phyloP scores from a whole-genome alignment of 2,329 filamentous ascomycete genomes.

The Hypoxylon sp. region DNA sequence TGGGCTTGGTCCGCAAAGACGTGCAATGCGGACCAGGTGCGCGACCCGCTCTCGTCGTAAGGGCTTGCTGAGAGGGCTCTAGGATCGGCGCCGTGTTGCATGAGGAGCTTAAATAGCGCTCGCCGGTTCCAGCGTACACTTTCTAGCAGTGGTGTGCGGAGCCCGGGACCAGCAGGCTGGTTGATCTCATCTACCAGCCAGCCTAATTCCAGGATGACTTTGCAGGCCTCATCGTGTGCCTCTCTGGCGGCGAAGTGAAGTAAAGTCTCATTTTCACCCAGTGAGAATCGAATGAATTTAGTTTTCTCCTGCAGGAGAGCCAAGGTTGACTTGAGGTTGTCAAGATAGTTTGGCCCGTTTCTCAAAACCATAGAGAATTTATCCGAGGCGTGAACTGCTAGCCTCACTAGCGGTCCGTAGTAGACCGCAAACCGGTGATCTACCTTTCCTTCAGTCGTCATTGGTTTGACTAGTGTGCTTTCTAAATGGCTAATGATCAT shows the following conservation, averaged over 20 bases:
- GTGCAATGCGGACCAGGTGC: conserved; percentile 2
- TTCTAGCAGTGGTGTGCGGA: conserved; percentile 4
- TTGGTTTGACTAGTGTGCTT: not conserved
- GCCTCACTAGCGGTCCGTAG: not conserved
- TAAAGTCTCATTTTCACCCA: not conserved
- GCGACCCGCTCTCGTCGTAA: not conserved
- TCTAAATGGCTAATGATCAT: conserved; percentile 2
- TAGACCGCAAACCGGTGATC: not conserved
- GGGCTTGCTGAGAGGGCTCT: not conserved
- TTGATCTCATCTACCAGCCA: conserved; percentile 5
- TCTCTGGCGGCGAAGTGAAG: not conserved
- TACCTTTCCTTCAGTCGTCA: conserved; percentile 6
- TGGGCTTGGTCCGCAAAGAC: conserved; percentile 8
- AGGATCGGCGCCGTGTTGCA: conserved; percentile 1
- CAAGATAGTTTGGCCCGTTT: not conserved
- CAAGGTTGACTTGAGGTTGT: conserved; percentile 3
- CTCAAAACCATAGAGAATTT: conserved; percentile 8
- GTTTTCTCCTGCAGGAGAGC: conserved; percentile 1
- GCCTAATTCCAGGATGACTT: conserved; percentile 1
- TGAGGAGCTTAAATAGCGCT: not conserved
- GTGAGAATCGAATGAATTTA: not conserved
- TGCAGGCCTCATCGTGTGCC: conserved; percentile 6
- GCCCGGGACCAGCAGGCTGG: not conserved
- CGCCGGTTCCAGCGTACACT: conserved; percentile 7
- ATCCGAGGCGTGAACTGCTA: conserved; percentile 3